Base-by-base conservation (phyloP, 1,139 yeast genomes). In the Hansenula anomala region DNA sequence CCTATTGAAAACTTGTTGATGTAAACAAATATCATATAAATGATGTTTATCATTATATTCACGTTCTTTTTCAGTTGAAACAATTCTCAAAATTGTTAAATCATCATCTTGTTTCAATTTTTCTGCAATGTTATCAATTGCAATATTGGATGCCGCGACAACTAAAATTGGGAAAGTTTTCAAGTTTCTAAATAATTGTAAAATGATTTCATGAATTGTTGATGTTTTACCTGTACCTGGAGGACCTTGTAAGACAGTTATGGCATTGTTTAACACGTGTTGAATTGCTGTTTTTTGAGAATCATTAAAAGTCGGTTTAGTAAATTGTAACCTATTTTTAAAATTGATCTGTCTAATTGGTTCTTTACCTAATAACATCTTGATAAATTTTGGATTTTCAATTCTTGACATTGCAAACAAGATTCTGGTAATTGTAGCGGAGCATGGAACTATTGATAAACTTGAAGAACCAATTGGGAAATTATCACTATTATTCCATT, bases 91-190 rank as follows among this genome's bases (percentile, higher is more conserved):
- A 17, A 80, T 71, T 15, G 55, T 59, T 28, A 60, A 48, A 30
- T 73, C 73, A 36, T 68, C 68, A 7, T 71, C 73, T 45, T 75
- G 74, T 30, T 69, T 67, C 43, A 81, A 64, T 51, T 81, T 80
- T 51, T 81, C 89, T 0, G 88, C 89, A 57, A 81, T 80, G 49
- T 81, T 81, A 55, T 81, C 90, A 51, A 81, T 80, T 2, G 90
- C 89, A 54, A 81, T 78, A 52, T 81, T 81, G 1, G 88, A 80
- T 0, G 87, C 85, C 0, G 90, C 89, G 38, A 80, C 87, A 38
- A 82, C 87, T 42, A 80, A 64, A 30, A 81, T 78, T 3, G 90
- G 89, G 49, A 64, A 75, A 0, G 80, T 72, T 48, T 74, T 69
- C 47, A 76, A 64, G 37, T 74, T 72, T 31, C 69, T 71, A 31